These are phyloP conservation scores for Xanthoceras sorbifolium DNA, from an alignment of 345 rosid genomes.

Conservation along the genomic window DNA sequence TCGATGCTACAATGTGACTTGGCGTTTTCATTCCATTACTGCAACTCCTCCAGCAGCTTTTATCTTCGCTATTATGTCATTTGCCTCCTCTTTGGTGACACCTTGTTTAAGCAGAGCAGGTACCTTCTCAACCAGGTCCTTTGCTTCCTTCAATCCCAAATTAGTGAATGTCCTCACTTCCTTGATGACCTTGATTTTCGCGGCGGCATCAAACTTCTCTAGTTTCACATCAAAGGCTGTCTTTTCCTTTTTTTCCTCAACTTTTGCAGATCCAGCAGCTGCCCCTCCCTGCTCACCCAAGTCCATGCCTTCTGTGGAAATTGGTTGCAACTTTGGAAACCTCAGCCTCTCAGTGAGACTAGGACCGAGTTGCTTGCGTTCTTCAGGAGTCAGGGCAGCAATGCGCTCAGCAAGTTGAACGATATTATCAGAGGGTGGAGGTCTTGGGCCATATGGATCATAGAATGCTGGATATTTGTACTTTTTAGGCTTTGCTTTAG, in stretches of 20 bases:
- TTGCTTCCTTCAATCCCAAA: conserved; percentile 59
- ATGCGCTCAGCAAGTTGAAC: conserved; percentile 58
- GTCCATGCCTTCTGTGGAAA: conserved; percentile 39
- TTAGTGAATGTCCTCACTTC: conserved; percentile 36
- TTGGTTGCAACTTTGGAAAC: conserved; percentile 34
- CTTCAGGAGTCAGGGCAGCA: conserved; percentile 41
- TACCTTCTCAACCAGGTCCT: conserved; percentile 51
- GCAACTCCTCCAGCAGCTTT: conserved; percentile 54
- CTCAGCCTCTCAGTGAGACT: conserved; percentile 31
- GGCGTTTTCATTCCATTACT: conserved; percentile 42
- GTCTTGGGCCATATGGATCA: conserved; percentile 59
- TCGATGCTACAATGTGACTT: background rate
- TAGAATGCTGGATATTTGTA: conserved; percentile 53
- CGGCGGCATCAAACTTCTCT: background rate
- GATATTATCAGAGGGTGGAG: conserved; percentile 54
- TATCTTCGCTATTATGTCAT: conserved; percentile 42
- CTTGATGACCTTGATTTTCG: no score
- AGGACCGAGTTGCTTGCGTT: conserved; percentile 41
- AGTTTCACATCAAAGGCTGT: background rate
- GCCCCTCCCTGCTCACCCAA: conserved; percentile 34
- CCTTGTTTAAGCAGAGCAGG: conserved; percentile 51
- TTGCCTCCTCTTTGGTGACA: conserved; percentile 51
- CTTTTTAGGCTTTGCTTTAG: conserved; percentile 45
- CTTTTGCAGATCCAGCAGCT: conserved; percentile 29
- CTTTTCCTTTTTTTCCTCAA: conserved; percentile 31